Evolutionary conservation across 2,329 filamentous ascomycete genomes (phyloP).

Genomic region (Fusarium sp.): DNA sequence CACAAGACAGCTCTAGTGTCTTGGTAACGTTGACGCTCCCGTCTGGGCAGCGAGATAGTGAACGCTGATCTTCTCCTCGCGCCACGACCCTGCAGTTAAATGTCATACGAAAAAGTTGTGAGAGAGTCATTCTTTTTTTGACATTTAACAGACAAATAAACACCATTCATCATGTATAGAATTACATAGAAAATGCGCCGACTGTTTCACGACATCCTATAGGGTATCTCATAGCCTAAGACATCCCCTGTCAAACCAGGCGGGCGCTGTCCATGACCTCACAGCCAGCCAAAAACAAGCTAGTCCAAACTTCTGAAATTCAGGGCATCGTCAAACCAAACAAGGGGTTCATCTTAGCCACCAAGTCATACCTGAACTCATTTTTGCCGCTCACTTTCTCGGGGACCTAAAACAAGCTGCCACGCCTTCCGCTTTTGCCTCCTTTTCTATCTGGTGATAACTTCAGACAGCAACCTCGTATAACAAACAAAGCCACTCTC

Average conservation of each 20-base stretch:
- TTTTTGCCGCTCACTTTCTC: slow-evolving; percentile 5
- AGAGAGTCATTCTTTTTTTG: neutral
- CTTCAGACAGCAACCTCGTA: slow-evolving; percentile 13
- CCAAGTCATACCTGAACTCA: slow-evolving; percentile 7
- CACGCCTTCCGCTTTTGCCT: neutral
- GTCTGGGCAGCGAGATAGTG: neutral
- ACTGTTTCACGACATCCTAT: neutral
- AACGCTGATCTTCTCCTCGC: slow-evolving; percentile 2
- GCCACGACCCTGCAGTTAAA: slow-evolving; percentile 20
- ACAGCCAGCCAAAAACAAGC: slow-evolving; percentile 34
- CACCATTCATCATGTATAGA: neutral
- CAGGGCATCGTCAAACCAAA: slow-evolving; percentile 31
- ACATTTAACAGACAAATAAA: neutral
- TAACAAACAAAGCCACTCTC: slow-evolving; percentile 19
- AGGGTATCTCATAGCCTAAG: slow-evolving; percentile 12
- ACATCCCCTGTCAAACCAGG: slow-evolving; percentile 13
- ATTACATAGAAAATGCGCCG: neutral
- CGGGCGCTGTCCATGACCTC: slow-evolving; percentile 32
- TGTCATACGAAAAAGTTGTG: neutral
- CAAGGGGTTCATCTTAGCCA: slow-evolving; percentile 22
- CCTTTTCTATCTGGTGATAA: slow-evolving; percentile 20
- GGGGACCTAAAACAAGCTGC: slow-evolving; percentile 16
- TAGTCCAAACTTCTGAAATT: slow-evolving; percentile 21
- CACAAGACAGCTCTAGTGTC: neutral
- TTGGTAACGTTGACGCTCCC: neutral